Base-by-base conservation (phyloP, 1,139 yeast species). In the Taiozyma sp. region DNA sequence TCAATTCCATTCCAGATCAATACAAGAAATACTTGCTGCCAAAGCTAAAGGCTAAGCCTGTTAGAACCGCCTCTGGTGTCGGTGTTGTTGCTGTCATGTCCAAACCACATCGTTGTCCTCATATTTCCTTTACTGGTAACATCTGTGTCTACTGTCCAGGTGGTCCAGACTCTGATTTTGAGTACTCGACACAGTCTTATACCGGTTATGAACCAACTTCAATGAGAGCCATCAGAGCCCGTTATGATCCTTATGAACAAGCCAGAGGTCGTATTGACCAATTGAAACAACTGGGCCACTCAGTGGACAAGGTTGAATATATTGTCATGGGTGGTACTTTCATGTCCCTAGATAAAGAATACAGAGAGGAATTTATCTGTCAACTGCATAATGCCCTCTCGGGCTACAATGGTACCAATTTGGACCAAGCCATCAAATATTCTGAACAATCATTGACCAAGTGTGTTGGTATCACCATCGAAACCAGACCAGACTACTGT, bases 81-180 rank as follows among this genome's bases (percentile, higher is more conserved):
- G 99, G 99, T 7, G 99, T 93, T 24, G 99, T 93, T 47, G 99
- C 99, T 0, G 98, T 95, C 39, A 93, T 95, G 98, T 93, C 98
- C 73, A 95, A 93, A 68, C 99, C 99, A 4, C 99, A 93, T 69
- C 79, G 99, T 72, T 93, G 99, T 71, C 99, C 99, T 34, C 99
- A 93, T 68, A 95, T 93, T 63, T 98, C 99, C 34, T 95, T 93
- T 68, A 93, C 99, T 0, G 99, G 99, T 54, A 93, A 93, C 64
- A 93, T 93, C 56, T 93, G 99, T 75, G 99, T 93, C 16, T 93
- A 93, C 67, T 93, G 99, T 72, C 99, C 99, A 5, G 99, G 99
- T 53, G 99, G 99, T 1, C 99, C 99, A 2, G 99, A 93, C 68
- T 86, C 96, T 1, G 99, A 93, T 71, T 93, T 93, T 65, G 99